phyloP scores from a whole-genome alignment of 305 asterid species.

The Fraxinus floribunda region DNA sequence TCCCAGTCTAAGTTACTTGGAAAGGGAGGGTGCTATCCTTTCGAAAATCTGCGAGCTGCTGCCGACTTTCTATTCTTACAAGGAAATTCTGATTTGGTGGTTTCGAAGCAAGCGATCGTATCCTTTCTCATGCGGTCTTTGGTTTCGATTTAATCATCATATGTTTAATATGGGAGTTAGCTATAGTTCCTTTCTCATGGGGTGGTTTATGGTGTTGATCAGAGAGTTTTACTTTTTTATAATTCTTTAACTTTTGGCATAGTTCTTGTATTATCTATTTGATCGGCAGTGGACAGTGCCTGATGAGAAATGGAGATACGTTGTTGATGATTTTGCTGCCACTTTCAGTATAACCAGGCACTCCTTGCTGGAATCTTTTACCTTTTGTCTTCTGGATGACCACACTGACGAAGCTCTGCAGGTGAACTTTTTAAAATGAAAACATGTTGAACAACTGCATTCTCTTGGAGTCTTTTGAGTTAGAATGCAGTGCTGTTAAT shows the following conservation, averaged over 20 bases:
- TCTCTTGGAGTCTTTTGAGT: slow-evolving; percentile 18
- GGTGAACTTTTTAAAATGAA: slow-evolving; percentile 40
- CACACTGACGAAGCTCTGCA: slow-evolving; percentile 69
- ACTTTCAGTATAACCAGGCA: slow-evolving; percentile 73
- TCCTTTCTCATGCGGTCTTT: slow-evolving; percentile 41
- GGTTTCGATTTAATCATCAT: not conserved
- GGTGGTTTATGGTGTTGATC: not conserved
- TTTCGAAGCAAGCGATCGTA: slow-evolving; percentile 93
- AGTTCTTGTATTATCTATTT: slow-evolving; percentile 89
- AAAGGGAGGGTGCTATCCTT: slow-evolving; percentile 79
- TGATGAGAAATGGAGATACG: slow-evolving; percentile 61
- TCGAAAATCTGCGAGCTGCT: slow-evolving; percentile 72
- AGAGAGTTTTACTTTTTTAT: slow-evolving; percentile 19
- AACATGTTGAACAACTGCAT: not conserved
- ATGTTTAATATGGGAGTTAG: not conserved
- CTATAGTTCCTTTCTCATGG: not conserved
- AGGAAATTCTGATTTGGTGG: slow-evolving; percentile 85
- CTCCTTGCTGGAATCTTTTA: slow-evolving; percentile 82
- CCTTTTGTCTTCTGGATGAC: slow-evolving; percentile 89
- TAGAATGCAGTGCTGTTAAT: slow-evolving; percentile 2
- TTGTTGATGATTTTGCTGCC: slow-evolving; percentile 85
- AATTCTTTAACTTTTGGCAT: slow-evolving; percentile 46
- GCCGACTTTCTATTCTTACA: slow-evolving; percentile 80
- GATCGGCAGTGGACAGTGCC: slow-evolving; percentile 87
- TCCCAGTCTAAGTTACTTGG: slow-evolving; percentile 60